These are phyloP conservation scores for Ogataea ganodermae DNA, from an alignment of 805 yeast genomes.

Conservation along the genomic window DNA sequence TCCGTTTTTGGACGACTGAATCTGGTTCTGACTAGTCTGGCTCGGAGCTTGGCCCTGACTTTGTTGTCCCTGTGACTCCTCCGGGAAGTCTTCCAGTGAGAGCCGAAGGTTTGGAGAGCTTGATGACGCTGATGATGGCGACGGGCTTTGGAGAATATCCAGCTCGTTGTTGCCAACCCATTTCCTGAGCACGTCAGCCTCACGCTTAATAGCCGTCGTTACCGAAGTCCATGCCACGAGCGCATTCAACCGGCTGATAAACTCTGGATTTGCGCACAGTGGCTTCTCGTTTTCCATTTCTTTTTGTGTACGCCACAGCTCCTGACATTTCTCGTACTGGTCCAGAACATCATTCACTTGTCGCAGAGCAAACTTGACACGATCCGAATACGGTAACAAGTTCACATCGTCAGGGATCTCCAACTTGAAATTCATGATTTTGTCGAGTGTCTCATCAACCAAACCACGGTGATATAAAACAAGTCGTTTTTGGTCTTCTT, in stretches of 20 bases:
- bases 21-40: slow-evolving; percentile 9
- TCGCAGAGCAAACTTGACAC: slow-evolving; percentile 39
- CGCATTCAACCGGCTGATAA: slow-evolving; percentile 69
- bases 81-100: neutral
- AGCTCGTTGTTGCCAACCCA: slow-evolving; percentile 88
- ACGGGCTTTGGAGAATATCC: slow-evolving; percentile 50
- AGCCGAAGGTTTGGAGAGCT: neutral
- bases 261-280: slow-evolving; percentile 60
- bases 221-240: slow-evolving; percentile 82
- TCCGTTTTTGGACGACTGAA: slow-evolving; percentile 16
- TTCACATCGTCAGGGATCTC: slow-evolving; percentile 39
- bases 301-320: slow-evolving; percentile 74
- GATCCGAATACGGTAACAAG: slow-evolving; percentile 22
- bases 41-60: too few species aligned
- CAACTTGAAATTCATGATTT: slow-evolving; percentile 64
- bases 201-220: slow-evolving; percentile 65
- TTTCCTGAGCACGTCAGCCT: slow-evolving; percentile 56
- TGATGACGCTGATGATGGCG: slow-evolving; percentile 20
- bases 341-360: slow-evolving; percentile 61
- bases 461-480: slow-evolving; percentile 68
- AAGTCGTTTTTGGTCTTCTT: slow-evolving; percentile 73
- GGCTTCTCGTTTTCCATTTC: slow-evolving; percentile 84
- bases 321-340: slow-evolving; percentile 65
- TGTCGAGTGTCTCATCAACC: slow-evolving; percentile 72
- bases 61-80: slow-evolving; percentile 1